A percentile compares a stretch with the other conserved stretches of the same genome.
Conservation (phyloP, 805 yeast genomes). For the Saccharomycodes ludwigii region DNA sequence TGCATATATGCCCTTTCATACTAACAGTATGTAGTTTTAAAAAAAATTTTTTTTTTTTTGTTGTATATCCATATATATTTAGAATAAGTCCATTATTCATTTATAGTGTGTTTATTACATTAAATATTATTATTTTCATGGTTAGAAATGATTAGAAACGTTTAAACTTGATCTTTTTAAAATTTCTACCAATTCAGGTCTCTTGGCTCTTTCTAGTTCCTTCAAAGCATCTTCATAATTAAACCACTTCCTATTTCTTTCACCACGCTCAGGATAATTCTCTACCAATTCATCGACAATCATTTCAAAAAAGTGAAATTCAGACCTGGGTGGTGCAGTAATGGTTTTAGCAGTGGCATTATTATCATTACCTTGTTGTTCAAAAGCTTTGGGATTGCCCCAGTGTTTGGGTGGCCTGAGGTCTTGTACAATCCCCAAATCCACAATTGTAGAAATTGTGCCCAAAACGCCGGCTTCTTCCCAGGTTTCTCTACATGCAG, state of each 20-base stretch:
- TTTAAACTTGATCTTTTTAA: slow-evolving; percentile 36
- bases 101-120: too few species aligned
- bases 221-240: slow-evolving; percentile 52
- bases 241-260: slow-evolving; percentile 60
- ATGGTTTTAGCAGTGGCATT: too few species aligned
- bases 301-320: slow-evolving; percentile 82
- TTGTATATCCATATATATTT: not conserved
- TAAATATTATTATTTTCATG: too few species aligned
- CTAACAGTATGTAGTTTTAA: not conserved
- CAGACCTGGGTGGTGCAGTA: slow-evolving; percentile 56
- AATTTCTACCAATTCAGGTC: slow-evolving; percentile 60
- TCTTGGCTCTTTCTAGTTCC: slow-evolving; percentile 40
- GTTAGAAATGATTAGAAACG: not conserved
- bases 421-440: slow-evolving; percentile 60
- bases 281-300: slow-evolving; percentile 38
- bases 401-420: slow-evolving; percentile 36
- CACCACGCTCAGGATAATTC: slow-evolving; percentile 63
- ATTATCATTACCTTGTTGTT: slow-evolving; percentile 12
- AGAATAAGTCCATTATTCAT: not conserved
- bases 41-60: not conserved
- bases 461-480: slow-evolving; percentile 94
- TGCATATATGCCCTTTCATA: not conserved
- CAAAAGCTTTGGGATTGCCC: slow-evolving; percentile 17
- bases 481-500: slow-evolving; percentile 90
- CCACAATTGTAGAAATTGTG: slow-evolving; percentile 31